Base-by-base conservation (phyloP, 768 basidiomycete genomes). In the Pleurotus pulmonarius region DNA sequence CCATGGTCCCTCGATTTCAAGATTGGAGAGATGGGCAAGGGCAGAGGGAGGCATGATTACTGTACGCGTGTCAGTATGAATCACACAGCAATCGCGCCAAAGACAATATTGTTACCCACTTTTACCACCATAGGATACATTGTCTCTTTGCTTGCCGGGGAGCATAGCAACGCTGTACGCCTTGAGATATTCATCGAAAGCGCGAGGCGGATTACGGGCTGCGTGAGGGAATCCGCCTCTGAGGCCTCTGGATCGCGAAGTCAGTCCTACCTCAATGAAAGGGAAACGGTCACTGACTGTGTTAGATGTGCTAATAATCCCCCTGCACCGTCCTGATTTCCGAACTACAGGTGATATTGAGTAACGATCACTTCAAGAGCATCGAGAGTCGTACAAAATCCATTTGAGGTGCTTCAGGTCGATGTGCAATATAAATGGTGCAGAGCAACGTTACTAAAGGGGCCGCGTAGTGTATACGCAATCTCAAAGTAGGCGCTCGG, bases 31-130 rank as follows among this genome's bases (percentile, higher is more conserved):
- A 61, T 86, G 86, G 6, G 95, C 95, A 3, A 99, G 79, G 8
- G 95, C 90, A 41, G 95, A 98, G 15, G 90, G 93, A 2, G 97
- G 97, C 93, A 99, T 94, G 54, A 99, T 92, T 61, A 98, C 97
- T 98, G 61, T 6, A 18, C 25, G 37, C 49, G 59, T 46, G 56
- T 57, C 25, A 61, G 55, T 46, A 56, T 58, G 29, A 38, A 55
- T 40, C 9, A 40, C 40, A 7, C 54, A 25, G 40, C 48, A 40
- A 44, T 48, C 46, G 52, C 51, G 41, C 59, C 38, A 43, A 44
- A 51, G 9, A 22, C 16, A 15, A 20, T 13, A 59, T 60, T 64
- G 60, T 65, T 66, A 66, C 68, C 65, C 71, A 88, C 97, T 94
- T 79, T 98, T 98, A 68, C 97, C 97, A 61, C 97, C 97, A 64